Evolutionary conservation across 257 asterid species (phyloP), one percentile per base, ranked within the genome.

Genomic region (Solanum peruvianum): DNA sequence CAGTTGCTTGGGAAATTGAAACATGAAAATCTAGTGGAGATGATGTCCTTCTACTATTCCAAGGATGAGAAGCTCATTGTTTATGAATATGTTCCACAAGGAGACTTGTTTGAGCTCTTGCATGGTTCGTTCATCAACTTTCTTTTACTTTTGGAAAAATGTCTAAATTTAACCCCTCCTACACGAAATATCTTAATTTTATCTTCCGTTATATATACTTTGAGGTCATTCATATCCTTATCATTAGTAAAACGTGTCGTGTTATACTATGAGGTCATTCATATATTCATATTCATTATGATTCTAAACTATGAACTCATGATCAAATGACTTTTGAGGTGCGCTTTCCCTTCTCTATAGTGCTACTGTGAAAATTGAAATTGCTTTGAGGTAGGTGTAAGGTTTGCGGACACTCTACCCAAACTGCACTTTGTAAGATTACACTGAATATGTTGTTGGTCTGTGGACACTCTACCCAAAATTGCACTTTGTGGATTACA

Each of bases 31-130:
- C 88, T 94, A n/a, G 91, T 88, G 0, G 91, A 91, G 87, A 88
- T 94, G 37, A 86, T 95, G 49, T 91, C 98, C 0, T 95, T 91
- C 83, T 91, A 92, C 89, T 87, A 88, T 85, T 91, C 98, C 20
- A 92, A 88, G 83, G 93, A 95, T n/a, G 98, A 95, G 91, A 93
- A 90, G 92, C 91, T 95, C 11, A 89, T 95, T 87, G 85, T 95
- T 5, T 91, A 86, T 39, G 98, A 93, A 81, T 92, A 92, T 39
- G 80, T 91, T 56, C 88, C 95, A 5, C 87, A 87, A 25, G 92
- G 89, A 76, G 94, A 84, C 89, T 89, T 95, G 90, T 93, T 87
- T 90, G 87, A 66, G 88, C 91, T 93, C 1, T 90, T 94, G 77
- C 98, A 94, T 58, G 98, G 98, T 93, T 80, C 82, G 93, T 90